Conservation (phyloP, 2,329 filamentous ascomycete species). For the Lachnellula occidentalis region DNA sequence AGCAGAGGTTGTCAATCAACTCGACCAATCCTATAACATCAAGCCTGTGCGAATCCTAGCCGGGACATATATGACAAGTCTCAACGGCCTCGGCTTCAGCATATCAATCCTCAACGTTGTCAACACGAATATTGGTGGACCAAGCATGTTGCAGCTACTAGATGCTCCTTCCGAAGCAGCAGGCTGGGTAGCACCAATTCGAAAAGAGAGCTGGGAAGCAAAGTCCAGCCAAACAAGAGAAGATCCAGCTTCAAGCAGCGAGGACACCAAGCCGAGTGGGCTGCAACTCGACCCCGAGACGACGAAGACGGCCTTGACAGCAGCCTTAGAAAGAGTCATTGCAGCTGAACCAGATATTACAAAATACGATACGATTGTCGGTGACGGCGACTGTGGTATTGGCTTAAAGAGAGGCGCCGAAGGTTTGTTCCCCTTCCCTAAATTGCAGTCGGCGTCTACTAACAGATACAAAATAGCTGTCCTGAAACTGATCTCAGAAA, state of each 20-base stretch:
- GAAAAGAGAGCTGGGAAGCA: conserved; percentile 52
- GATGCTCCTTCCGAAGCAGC: conserved; percentile 63
- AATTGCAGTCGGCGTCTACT: conserved; percentile 10
- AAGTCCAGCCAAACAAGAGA: conserved; percentile 34
- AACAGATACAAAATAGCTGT: conserved; percentile 33
- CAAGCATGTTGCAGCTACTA: conserved; percentile 57
- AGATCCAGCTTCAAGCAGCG: conserved; percentile 18
- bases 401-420: conserved; percentile 66
- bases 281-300: conserved; percentile 27
- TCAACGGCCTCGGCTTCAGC: conserved; percentile 68
- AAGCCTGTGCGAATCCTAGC: conserved; percentile 56
- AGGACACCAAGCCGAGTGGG: conserved; percentile 31
- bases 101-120: conserved; percentile 59
- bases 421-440: conserved; percentile 25
- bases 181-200: conserved; percentile 60
- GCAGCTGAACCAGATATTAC: conserved; percentile 60
- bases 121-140: conserved; percentile 41
- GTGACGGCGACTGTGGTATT: conserved; percentile 67
- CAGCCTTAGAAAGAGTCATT: conserved; percentile 54
- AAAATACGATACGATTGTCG: conserved; percentile 63
- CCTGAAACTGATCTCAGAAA: conserved; percentile 37
- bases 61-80: conserved; percentile 66
- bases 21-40: conserved; percentile 53
- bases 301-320: conserved; percentile 48
- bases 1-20: conserved; percentile 57